Base-by-base conservation (phyloP, 495 filamentous ascomycete species). In the Acidomyces sp. region DNA sequence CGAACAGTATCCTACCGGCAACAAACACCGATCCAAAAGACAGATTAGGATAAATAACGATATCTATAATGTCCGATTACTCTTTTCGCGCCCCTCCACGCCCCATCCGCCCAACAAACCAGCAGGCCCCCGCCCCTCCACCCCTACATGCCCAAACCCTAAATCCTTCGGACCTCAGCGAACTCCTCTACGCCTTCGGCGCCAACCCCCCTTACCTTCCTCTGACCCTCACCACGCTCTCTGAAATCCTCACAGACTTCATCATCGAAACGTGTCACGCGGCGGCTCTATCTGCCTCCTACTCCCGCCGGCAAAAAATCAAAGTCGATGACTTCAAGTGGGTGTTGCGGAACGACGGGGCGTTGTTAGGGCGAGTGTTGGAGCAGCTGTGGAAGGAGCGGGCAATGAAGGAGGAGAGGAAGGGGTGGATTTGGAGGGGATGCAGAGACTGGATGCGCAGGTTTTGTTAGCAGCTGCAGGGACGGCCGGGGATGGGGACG, bases 241-340 rank as follows among this genome's bases (percentile, higher is more conserved):
- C 96, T 58, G 88, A 95, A 60, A 85, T 97, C 41, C 71, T 90
- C 38, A 93, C 85, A 31, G 90, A 95, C 54, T 69, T 58, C 56
- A 66, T 70, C 42, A 75, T 90, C 43, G 83, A 86, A 57, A 70
- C 90, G 43, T 86, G 81, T 66, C 90, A 94, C 67, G 79, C 81
- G 37, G 88, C 90, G 4, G 78, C 82, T 19, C 72, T 79, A 17
- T 75, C 75, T 48, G 90, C 90, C 0, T 75, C 78, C 52, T 77
- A 90, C 58, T 74, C 80, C 2, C 77, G 84, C 3, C 77, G 90
- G 5, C 81, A 88, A 53, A 97, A 97, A 63, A 82, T 95, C 63
- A 97, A 97, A 55, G 81, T 93, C 41, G 90, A 97, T 48, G 90
- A 97, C 58, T 93, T 96, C 67, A 82, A 87, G 54, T 96, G 90